Base-by-base conservation (phyloP, 495 filamentous ascomycete species). In the Penicillium argentinense region DNA sequence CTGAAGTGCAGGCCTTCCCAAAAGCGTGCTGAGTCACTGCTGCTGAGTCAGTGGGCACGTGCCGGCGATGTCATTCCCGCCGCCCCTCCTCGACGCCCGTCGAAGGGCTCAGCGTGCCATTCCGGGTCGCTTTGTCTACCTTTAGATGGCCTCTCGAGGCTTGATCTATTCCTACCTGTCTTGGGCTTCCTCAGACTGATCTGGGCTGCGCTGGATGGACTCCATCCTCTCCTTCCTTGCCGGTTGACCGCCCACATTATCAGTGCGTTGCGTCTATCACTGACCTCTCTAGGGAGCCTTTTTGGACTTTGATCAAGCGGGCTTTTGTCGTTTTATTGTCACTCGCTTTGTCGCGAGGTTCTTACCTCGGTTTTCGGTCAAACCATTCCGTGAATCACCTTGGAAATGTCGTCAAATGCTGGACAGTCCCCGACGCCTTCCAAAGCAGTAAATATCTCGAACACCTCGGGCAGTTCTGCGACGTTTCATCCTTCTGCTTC, bases 361-460 rank as follows among this genome's bases (percentile, higher is more conserved):
- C n/a, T n/a, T n/a, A n/a, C n/a, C n/a, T 28, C 25, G 25, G 12
- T 12, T 28, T 5, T 28, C 12, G 6, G 25, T 28, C 25, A 28
- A 5, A 5, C 25, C 25, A 28, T 28, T 28, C n/a, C n/a, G 37
- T 2, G 23, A 40, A 42, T 17, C n/a, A 16, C n/a, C 26, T 53
- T 17, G 62, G 66, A 62, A 54, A 80, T 80, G 76, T 78, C 75
- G 54, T 72, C 74, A 55, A 75, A 71, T 63, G 42, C 68, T 57
- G 63, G 66, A 48, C 68, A 71, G 42, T 61, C 56, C 21, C 54
- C 63, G 48, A 48, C 66, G 39, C 59, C 68, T 45, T 69, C 73
- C 16, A 80, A 80, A 67, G 69, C 68, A 53, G 62, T 66, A 45
- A 76, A 65, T 45, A 60, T 60, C 36, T 49, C 69, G 16, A 71